A percentile compares a stretch with the other conserved stretches of the same genome.
These are phyloP conservation scores for Solanum paucissectum DNA, from an alignment of 257 asterid species.

Conservation along the genomic window DNA sequence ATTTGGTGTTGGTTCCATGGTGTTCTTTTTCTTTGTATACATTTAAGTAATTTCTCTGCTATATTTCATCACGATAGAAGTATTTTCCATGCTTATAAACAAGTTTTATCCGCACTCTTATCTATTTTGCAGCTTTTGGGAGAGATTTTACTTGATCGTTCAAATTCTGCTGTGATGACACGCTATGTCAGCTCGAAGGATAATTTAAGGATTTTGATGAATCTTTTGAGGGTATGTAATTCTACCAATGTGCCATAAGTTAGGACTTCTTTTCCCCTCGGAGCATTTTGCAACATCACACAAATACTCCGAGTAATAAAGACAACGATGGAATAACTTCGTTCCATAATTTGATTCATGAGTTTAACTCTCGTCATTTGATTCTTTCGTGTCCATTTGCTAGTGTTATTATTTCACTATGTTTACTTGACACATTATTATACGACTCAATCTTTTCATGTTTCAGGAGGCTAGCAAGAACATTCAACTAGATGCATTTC, in stretches of 20 bases:
- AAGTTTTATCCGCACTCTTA: not conserved
- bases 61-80: not conserved
- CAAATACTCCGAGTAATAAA: not conserved
- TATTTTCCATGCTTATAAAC: not conserved
- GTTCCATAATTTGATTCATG: not conserved
- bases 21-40: not conserved
- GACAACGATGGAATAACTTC: not conserved
- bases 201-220: constrained; percentile 48
- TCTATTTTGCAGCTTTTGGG: constrained; percentile 62
- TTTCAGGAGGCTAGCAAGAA: constrained; percentile 80
- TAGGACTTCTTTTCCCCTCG: not conserved
- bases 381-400: not conserved
- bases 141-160: constrained; percentile 76
- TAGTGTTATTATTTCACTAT: not conserved
- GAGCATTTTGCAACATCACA: not conserved
- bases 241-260: not conserved
- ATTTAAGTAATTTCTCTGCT: not conserved
- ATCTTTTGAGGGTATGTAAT: constrained; percentile 68
- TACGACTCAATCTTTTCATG: not conserved
- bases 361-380: not conserved
- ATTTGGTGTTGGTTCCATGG: not conserved
- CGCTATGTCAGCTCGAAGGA: constrained; percentile 71
- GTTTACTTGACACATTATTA: not conserved
- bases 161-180: constrained; percentile 66
- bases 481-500: constrained; percentile 82